These are phyloP conservation scores for Collybia sp. DNA, from an alignment of 768 basidiomycete genomes.

Conservation along the genomic window DNA sequence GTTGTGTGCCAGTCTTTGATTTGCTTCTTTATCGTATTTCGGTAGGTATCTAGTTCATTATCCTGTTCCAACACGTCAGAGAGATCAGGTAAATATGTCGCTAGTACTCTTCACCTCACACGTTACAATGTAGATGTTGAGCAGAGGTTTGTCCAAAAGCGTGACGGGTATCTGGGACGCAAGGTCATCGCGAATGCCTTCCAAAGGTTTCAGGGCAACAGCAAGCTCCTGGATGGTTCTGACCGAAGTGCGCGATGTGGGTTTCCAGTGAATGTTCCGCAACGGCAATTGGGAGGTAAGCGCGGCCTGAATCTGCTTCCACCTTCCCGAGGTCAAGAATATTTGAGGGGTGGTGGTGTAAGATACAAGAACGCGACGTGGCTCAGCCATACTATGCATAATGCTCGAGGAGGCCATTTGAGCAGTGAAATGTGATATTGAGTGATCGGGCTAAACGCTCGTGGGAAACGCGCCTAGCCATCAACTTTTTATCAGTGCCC, in stretches of 20 bases:
- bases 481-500: constrained; percentile 10
- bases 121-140: constrained; percentile 81
- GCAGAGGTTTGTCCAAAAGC: constrained; percentile 79
- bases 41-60: constrained; percentile 70
- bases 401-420: too few species aligned
- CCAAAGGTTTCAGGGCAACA: constrained; percentile 66
- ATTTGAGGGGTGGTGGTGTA: constrained; percentile 54
- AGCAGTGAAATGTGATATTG: too few species aligned
- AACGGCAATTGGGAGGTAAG: constrained; percentile 76
- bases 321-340: constrained; percentile 66
- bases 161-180: constrained; percentile 73
- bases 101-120: constrained; percentile 66
- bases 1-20: constrained; percentile 88
- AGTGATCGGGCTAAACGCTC: constrained; percentile 11
- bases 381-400: too few species aligned
- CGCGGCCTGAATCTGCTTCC: constrained; percentile 63
- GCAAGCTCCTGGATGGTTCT: constrained; percentile 89
- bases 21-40: constrained; percentile 70
- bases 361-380: constrained; percentile 59
- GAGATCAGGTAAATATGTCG: constrained; percentile 1
- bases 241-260: constrained; percentile 60
- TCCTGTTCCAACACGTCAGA: constrained; percentile 33
- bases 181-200: constrained; percentile 66
- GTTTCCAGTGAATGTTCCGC: constrained; percentile 91
- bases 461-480: constrained; percentile 10